phyloP scores from a whole-genome alignment of 306 rosid genomes.

The Crotalaria pallida region DNA sequence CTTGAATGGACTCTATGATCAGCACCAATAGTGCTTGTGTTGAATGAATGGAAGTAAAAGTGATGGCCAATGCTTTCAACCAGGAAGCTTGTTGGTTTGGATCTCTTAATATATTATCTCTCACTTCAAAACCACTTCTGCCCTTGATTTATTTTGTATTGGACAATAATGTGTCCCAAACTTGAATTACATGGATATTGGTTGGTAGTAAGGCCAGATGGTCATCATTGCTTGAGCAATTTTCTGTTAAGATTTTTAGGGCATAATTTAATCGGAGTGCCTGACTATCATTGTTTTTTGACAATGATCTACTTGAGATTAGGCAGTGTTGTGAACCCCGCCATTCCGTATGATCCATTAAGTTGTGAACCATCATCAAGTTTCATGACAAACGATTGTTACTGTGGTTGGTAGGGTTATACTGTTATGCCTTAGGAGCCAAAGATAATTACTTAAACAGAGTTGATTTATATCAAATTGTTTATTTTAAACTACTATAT shows the following conservation, averaged over 20 bases:
- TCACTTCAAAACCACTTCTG: background rate
- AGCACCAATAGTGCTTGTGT: background rate
- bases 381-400: background rate
- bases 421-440: background rate
- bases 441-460: background rate
- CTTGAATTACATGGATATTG: background rate
- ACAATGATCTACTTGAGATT: background rate
- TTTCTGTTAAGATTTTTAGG: background rate
- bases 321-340: background rate
- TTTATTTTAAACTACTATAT: background rate
- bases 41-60: background rate
- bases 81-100: slow-evolving; percentile 14
- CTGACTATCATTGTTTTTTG: background rate
- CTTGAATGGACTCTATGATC: slow-evolving; percentile 17
- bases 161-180: background rate
- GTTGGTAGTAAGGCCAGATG: background rate
- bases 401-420: background rate
- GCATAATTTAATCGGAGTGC: background rate
- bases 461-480: background rate
- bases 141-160: slow-evolving; percentile 12
- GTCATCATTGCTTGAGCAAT: background rate
- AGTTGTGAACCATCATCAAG: background rate
- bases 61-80: slow-evolving; percentile 18
- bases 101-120: background rate
- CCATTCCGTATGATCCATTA: background rate